phyloP scores from a whole-genome alignment of 1,284 basidiomycete genomes.

The Ganoderma meredithae region DNA sequence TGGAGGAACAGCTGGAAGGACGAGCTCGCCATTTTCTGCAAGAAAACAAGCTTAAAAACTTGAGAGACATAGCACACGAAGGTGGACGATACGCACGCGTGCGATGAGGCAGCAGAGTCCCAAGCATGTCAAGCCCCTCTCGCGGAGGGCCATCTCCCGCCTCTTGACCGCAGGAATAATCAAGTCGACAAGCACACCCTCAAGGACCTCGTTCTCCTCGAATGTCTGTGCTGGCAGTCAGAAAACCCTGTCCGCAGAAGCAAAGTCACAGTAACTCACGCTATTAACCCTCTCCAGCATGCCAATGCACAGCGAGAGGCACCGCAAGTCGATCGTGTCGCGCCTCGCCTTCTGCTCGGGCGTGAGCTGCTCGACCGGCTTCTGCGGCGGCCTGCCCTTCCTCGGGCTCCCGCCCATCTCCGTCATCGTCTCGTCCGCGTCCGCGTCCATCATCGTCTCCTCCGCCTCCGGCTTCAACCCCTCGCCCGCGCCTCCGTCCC shows the following conservation, averaged over 20 bases:
- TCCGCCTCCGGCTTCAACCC: constrained; percentile 23
- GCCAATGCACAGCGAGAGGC: constrained; percentile 88
- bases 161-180: constrained; percentile 92
- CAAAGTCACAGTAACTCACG: constrained; percentile 47
- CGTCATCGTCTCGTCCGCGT: constrained; percentile 44
- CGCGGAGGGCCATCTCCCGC: constrained; percentile 85
- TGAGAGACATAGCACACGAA: not conserved
- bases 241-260: constrained; percentile 3
- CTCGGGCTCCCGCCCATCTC: constrained; percentile 38
- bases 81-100: constrained; percentile 50
- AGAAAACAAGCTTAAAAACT: not conserved
- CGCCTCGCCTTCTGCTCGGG: constrained; percentile 64
- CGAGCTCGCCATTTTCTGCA: constrained; percentile 86
- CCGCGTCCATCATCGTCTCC: constrained; percentile 16
- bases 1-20: constrained; percentile 93
- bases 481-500: constrained; percentile 40
- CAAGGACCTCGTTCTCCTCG: constrained; percentile 93
- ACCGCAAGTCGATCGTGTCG: constrained; percentile 83
- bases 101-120: constrained; percentile 94
- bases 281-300: constrained; percentile 93
- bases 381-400: constrained; percentile 45
- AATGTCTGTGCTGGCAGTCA: constrained; percentile 64
- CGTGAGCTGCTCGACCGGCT: constrained; percentile 57
- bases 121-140: constrained; percentile 87
- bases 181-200: constrained; percentile 89